These are phyloP conservation scores for Malassezia brasiliensis DNA, from an alignment of 1,284 basidiomycete genomes.

Conservation along the genomic window DNA sequence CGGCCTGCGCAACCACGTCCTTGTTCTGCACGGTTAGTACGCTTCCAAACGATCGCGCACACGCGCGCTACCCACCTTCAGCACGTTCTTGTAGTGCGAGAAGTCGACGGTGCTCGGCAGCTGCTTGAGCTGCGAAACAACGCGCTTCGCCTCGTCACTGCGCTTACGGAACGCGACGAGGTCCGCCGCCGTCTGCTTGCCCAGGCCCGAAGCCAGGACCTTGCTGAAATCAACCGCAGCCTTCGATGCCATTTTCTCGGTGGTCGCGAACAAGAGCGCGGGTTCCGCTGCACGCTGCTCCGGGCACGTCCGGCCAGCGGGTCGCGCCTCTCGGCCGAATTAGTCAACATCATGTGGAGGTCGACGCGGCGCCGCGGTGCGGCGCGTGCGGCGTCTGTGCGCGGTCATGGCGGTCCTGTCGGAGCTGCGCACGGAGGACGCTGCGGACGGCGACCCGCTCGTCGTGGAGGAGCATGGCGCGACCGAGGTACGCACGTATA, in stretches of 20 bases:
- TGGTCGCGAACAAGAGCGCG: background rate
- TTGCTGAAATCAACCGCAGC: slow-evolving; percentile 39
- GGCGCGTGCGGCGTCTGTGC: background rate
- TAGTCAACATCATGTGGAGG: background rate
- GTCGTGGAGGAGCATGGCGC: background rate
- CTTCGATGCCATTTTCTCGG: slow-evolving; percentile 28
- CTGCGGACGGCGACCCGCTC: background rate
- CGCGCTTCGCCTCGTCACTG: slow-evolving; percentile 73
- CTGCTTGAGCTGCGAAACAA: slow-evolving; percentile 60
- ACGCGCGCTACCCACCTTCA: slow-evolving; percentile 49
- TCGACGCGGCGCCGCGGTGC: background rate
- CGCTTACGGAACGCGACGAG: slow-evolving; percentile 95
- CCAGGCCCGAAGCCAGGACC: slow-evolving; percentile 40
- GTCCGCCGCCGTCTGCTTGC: slow-evolving; percentile 50
- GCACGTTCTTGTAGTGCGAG: slow-evolving; percentile 74
- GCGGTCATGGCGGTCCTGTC: slow-evolving; percentile 11
- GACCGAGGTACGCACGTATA: too few species aligned
- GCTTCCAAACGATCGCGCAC: background rate
- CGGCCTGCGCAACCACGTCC: slow-evolving; percentile 79
- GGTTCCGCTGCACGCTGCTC: background rate
- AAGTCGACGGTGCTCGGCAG: slow-evolving; percentile 76
- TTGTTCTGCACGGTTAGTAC: slow-evolving; percentile 62
- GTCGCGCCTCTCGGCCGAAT: slow-evolving; percentile 14
- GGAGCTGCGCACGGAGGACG: slow-evolving; percentile 7
- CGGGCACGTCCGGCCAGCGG: slow-evolving; percentile 17